Evolutionary conservation across 2,329 filamentous ascomycete genomes (phyloP), one percentile per base, ranked within the genome.

Genomic region (Cladosporium austrohemisphaericum): DNA sequence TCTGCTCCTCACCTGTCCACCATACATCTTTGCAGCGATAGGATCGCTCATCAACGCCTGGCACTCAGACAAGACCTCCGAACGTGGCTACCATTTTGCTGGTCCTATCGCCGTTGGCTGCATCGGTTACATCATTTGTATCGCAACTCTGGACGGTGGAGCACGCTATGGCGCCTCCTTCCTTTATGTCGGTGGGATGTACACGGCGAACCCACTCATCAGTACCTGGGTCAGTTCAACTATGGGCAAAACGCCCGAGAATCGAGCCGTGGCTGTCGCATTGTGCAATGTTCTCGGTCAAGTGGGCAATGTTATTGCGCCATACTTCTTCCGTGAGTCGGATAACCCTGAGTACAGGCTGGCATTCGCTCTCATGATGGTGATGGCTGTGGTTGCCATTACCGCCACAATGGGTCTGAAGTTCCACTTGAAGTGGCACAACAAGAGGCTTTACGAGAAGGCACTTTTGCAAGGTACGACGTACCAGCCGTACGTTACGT

Each of bases 301-400:
- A 38, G 38, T 72, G 1, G 68, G 67, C 1, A 71, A 67, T 7
- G 63, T 73, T n/a, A 68, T 64, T 47, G 68, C 64, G 1, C 69
- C 70, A 1, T 73, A 71, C 46, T 66, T 72, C 47, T 71, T 71
- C 52, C 51, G 59, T 1, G 43, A 51, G 5, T 14, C 28, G 4
- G 50, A 45, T 19, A 41, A 40, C 13, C 52, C 52, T 10, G 29
- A 32, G 4, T 54, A 52, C 35, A 25, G 31, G 33, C 35, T 49
- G 13, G 49, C 52, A 8, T 54, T 49, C 16, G 50, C 47, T 28
- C 16, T 52, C 25, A 54, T 54, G 52, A 46, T 49, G 26, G 49
- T 52, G 1, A 49, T 36, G 33, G 52, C 37, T 4, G 26, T 37
- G 2, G 11, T 54, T 29, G 49, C 52, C 2, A 40, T 52, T 16